Conservation (phyloP, 768 basidiomycete species). For the Lactifluus echinatus region DNA sequence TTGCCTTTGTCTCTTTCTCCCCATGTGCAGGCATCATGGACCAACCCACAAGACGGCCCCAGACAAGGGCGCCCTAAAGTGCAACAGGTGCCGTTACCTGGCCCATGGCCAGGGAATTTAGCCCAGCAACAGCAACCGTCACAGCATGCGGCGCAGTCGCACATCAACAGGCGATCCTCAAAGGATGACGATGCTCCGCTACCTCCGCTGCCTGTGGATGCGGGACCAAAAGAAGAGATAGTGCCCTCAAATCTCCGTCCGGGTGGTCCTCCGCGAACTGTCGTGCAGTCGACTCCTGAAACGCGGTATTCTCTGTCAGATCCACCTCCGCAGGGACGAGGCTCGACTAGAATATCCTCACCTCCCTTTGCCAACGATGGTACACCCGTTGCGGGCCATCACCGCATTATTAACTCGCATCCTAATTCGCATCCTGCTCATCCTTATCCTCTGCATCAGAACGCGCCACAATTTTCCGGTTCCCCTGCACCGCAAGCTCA, state of each 20-base stretch:
- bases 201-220: conserved; percentile 5
- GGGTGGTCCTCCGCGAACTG: conserved; percentile 2
- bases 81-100: conserved; percentile 9
- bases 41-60: neutral
- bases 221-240: conserved; percentile 2
- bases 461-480: neutral
- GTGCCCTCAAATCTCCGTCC: conserved; percentile 13
- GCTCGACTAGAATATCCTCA: neutral
- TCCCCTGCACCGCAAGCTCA: neutral
- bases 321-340: neutral
- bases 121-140: conserved; percentile 3
- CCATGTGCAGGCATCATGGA: neutral
- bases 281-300: neutral
- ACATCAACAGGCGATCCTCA: neutral
- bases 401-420: neutral
- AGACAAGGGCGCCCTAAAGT: neutral
- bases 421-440: neutral
- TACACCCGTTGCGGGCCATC: neutral
- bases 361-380: neutral
- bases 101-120: conserved; percentile 1
- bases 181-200: neutral
- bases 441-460: neutral
- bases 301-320: neutral
- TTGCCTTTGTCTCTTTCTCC: neutral
- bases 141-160: neutral